Evolutionary conservation across 1,139 yeast genomes (phyloP), one percentile per base, ranked within the genome.

Genomic region (Yamadazyma oceani): DNA sequence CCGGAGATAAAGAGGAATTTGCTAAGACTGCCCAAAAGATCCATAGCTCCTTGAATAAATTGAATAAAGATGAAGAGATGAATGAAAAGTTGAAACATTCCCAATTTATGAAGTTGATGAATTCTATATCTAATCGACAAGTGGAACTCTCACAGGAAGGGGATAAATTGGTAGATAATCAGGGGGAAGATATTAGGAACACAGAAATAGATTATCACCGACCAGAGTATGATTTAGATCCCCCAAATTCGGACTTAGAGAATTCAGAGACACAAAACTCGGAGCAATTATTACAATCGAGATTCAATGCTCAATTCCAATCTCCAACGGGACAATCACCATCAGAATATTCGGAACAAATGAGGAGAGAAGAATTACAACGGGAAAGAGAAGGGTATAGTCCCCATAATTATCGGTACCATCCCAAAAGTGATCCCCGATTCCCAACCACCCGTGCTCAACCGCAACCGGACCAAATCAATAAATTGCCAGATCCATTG

Each of bases 401-500:
- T 11, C 31, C 22, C 5, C 30, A 17, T 11, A 5, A 16, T 9
- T 8, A 10, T 11, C 14, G 17, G 10, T 37, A 23, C 9, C 26
- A 22, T 4, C 27, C 23, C n/a, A 24, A 11, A 7, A n/a, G 13
- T 24, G 28, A 26, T 12, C 14, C 28, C 10, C n/a, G 28, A 13
- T 26, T n/a, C 16, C 15, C 10, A 4, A 4, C 28, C 5, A 24
- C 26, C 7, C 10, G 42, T 25, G 49, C 46, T 10, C 51, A 48
- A 24, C 39, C 50, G 10, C 13, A 31, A 4, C 26, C 34, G 8
- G 38, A 36, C 9, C 45, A 47, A 10, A 39, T 43, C 8, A 57
- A 57, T 42, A 66, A 53, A 34, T 55, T 70, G 17, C 75, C 76
- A 2, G 77, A 71, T 42, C 77, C 77, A 0, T 54, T 71, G 38